Base-by-base conservation (phyloP, 2,329 filamentous ascomycete species). In the Alternaria arborescens region DNA sequence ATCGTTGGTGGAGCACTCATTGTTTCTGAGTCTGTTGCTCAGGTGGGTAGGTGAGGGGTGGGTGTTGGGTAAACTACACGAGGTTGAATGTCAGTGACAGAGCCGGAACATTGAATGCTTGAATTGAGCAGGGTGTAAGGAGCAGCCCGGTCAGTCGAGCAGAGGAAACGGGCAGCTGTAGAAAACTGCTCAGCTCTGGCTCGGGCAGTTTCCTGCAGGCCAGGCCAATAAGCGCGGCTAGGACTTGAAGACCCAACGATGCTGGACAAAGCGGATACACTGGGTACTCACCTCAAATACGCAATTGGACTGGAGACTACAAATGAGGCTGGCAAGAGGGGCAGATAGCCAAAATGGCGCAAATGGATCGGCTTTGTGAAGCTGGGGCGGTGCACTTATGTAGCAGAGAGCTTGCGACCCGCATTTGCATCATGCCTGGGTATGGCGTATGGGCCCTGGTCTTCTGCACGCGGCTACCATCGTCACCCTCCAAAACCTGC, bases 1-100 rank as follows among this genome's bases (percentile, higher is more conserved):
- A 91, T 82, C 68, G 80, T 81, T 41, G 89, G 73, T 59, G 68
- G 71, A 57, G 82, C 82, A 70, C 86, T 80, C 82, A 83, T 83
- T 68, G 67, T 79, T 69, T 71, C 20, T 64, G 58, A 66, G 56
- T 64, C 58, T 62, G 42, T 46, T 54, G 48, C 55, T 54, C 28
- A 44, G 44, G 43, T 58, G 62, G 64, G 59, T 60, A 55, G 64
- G 55, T 53, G 65, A 61, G 60, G 67, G 57, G 48, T 61, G 51
- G 58, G 58, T 47, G 52, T 38, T 42, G 51, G 38, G 38, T 58
- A 52, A 62, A 64, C 63, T 71, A 60, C 42, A 51, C 36, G 48
- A 50, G 44, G 52, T 46, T 47, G 50, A 61, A 47, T 47, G 74
- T 77, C 63, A 74, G 71, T 66, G 65, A 69, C 43, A 54, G 26